Evolutionary conservation across 495 filamentous ascomycete species (phyloP).

Genomic region (Trichoderma erinaceum): DNA sequence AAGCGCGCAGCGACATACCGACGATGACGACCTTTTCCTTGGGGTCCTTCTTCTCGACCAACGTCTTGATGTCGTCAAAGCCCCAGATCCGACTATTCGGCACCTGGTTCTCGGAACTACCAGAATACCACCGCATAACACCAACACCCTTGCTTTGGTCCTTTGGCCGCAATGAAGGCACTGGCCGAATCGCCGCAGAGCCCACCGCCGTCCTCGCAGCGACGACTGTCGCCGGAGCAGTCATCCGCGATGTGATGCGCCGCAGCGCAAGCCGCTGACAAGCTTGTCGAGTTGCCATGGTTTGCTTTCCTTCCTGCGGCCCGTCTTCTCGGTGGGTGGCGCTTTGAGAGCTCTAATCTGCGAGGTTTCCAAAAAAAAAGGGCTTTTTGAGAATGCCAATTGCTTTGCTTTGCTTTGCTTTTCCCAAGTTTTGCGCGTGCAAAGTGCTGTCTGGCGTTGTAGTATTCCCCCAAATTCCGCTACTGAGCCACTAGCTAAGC

Average conservation of each 20-base stretch:
- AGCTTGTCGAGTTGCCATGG: background rate
- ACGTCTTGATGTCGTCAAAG: conserved; percentile 38
- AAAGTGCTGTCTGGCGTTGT: no score
- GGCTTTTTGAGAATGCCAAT: no score
- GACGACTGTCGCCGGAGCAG: background rate
- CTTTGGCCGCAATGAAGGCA: background rate
- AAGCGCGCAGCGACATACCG: conserved; percentile 24
- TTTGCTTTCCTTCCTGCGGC: background rate
- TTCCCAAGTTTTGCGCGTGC: no score
- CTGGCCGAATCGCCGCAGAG: background rate
- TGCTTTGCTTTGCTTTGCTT: no score
- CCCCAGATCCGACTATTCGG: conserved; percentile 37
- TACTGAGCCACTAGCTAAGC: no score
- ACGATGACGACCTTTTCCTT: conserved; percentile 20
- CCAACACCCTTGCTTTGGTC: background rate
- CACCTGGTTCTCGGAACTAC: conserved; percentile 13
- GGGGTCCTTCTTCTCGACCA: conserved; percentile 11
- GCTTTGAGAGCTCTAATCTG: background rate
- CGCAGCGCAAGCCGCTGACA: background rate
- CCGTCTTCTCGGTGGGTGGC: no score
- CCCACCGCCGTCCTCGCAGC: background rate
- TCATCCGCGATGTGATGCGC: background rate
- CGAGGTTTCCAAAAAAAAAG: no score
- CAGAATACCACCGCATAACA: conserved; percentile 23
- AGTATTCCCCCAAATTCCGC: no score